Base-by-base conservation (phyloP, 2,329 filamentous ascomycete species). In the Rhinocladiella similis region DNA sequence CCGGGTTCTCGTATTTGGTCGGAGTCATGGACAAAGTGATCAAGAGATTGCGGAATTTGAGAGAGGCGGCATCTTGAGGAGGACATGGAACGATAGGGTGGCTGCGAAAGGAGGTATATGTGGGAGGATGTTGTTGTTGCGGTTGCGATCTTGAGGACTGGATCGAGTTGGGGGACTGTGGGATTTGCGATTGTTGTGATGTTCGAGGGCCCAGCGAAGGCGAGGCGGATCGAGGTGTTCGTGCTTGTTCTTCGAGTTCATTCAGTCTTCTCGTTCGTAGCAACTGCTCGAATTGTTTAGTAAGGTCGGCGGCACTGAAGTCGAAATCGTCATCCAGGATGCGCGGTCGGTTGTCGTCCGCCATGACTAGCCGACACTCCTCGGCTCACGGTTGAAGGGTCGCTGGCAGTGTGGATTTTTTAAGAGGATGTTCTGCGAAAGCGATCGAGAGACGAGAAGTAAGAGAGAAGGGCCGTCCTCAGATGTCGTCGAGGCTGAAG, bases 1-100 rank as follows among this genome's bases (percentile, higher is more conserved):
- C 94, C 0, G 94, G 93, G 72, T 99, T 97, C 74, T 99, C 94
- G 77, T 96, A 99, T 71, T 93, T 94, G 18, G 87, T 89, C 16
- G 94, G 94, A 45, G 91, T 96, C 57, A 89, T 82, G 14, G 93
- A 96, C 18, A 97, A 76, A 18, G 90, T 91, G 63, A 95, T 83
- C 43, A 97, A 82, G 59, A 95, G 83, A 73, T 88, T 96, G 65
- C 88, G 83, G 66, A 92, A 91, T 65, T 89, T 90, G 59, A 89
- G 80, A 1, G 87, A 89, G 18, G 82, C 79, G 53, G 81, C 75
- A 71, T 93, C 89, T 67, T 83, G 79, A 5, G 94, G 93, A 20
- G 91, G 82, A 12, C 87, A 87, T 3, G 94, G 92, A 50, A 88
- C 78, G 61, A 87, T 82, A 27, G 88, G 87, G 50, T 88, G 77